phyloP scores from a whole-genome alignment of 495 filamentous ascomycete genomes.

The Aspergillus ellipticus region DNA sequence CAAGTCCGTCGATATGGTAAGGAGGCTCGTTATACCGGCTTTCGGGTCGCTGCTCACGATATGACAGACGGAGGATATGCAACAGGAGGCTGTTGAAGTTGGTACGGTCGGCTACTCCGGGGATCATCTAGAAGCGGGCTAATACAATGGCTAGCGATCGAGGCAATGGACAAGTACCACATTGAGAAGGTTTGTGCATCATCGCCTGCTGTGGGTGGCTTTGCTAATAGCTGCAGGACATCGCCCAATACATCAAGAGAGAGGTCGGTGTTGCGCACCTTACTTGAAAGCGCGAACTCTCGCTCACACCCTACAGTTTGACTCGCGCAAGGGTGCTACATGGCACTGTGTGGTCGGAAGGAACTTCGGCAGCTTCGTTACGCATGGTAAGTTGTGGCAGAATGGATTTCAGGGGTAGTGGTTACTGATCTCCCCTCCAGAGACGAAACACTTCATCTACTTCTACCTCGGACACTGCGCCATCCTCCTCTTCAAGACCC shows the following conservation, averaged over 20 bases:
- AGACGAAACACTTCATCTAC: slow-evolving; percentile 99
- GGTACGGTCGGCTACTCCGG: slow-evolving; percentile 58
- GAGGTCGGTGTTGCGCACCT: slow-evolving; percentile 54
- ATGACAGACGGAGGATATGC: slow-evolving; percentile 88
- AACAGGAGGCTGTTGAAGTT: slow-evolving; percentile 87
- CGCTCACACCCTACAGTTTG: slow-evolving; percentile 59
- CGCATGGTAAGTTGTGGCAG: slow-evolving; percentile 67
- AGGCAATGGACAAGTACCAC: slow-evolving; percentile 87
- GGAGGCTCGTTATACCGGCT: slow-evolving; percentile 8
- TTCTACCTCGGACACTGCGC: slow-evolving; percentile 99
- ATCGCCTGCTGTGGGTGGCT: neutral
- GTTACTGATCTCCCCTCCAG: slow-evolving; percentile 45
- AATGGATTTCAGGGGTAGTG: neutral
- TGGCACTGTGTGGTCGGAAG: slow-evolving; percentile 99
- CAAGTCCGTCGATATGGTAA: slow-evolving; percentile 98
- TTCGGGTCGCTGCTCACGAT: slow-evolving; percentile 13
- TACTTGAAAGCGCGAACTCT: slow-evolving; percentile 7
- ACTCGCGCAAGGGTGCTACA: slow-evolving; percentile 85
- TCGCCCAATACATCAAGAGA: slow-evolving; percentile 96
- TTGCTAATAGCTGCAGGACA: slow-evolving; percentile 59
- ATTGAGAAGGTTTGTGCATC: slow-evolving; percentile 75
- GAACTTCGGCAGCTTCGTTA: slow-evolving; percentile 99
- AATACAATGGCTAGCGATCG: slow-evolving; percentile 60
- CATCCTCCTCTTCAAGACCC: slow-evolving; percentile 98
- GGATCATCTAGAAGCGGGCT: slow-evolving; percentile 14